Evolutionary conservation across 176 grass and related monocot species (phyloP), one percentile per base, ranked within the genome.

Genomic region (Rhipidocladum racemiflorum): DNA sequence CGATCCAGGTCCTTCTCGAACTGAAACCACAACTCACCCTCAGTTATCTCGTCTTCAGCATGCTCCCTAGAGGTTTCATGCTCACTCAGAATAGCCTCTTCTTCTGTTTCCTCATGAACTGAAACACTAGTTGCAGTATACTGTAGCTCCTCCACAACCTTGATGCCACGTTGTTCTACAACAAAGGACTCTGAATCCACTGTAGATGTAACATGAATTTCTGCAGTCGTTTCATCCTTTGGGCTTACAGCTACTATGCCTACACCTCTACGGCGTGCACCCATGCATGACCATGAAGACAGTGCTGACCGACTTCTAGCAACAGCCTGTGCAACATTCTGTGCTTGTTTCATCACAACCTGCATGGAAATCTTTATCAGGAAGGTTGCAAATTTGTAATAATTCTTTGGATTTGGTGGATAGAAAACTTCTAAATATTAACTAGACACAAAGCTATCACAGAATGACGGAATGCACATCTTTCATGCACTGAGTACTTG

Each of bases 211-310:
- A 86, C n/a, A 59, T 88, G 72, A 62, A 83, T 84, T 85, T 89
- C 87, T 51, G 62, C 21, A 53, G 78, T 71, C 70, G 65, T 79
- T 81, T 92, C 88, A 65, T 87, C 81, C n/a, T 84, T 94, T 20
- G 84, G 51, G 79, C 80, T 87, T 70, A 78, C 49, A 80, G 80
- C 63, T 85, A 90, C 48, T 68, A 87, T 39, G 5, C 87, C 87
- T 72, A 94, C 78, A 39, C 78, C 68, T 84, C 95, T 92, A n/a
- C 85, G 84, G 9, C 95, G 90, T 83, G 92, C 92, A 79, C 95
- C 92, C 50, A 98, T 98, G 87, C 95, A 98, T 60, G 95, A 89
- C 95, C 95, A 98, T 69, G 95, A 93, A 57, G 95, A 95, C 57
- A 98, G 61, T 42, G 92, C 87, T 7, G 90, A 88, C 27, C 71